Evolutionary conservation across 495 filamentous ascomycete species (phyloP), one percentile per base, ranked within the genome.

Genomic region (Ramalina intermedia): DNA sequence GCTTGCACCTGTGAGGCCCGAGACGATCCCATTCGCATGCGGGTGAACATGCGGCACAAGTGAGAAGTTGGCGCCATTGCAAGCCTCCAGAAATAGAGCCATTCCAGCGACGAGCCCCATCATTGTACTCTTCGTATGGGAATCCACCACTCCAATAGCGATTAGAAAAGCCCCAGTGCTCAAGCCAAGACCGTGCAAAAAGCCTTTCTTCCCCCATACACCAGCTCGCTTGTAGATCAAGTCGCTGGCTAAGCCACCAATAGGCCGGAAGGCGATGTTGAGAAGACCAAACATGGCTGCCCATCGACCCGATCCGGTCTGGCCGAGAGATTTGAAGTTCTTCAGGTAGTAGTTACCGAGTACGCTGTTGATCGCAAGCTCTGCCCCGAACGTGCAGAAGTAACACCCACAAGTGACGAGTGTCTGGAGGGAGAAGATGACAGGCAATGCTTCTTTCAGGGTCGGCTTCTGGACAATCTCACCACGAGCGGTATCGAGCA

Each of bases 211-310:
- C 23, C 70, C 72, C 78, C 83, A 85, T 16, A 89, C 65, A 2
- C 74, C 71, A 1, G 73, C 77, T 20, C 57, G 57, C 17, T 65
- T 68, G 69, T 89, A 94, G 2, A 89, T 58, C n/a, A 81, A 21
- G 53, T 95, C 88, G 2, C 76, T 72, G 12, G 87, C 51, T 14
- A 85, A 71, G 1, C 88, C 88, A 40, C 88, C 88, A 0, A 77
- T 56, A 0, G 88, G 88, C 1, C 88, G 75, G 47, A 75, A 84
- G 47, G 82, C 62, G 33, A 90, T 67, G 63, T 95, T 94, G 24
- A 95, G 67, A 43, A 95, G 80, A 9, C 88, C 88, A 60, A 93
- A 95, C 80, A 93, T 90, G 47, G 88, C 85, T 0, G 86, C 84
- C 80, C 82, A 93, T 55, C 76, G 73, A 2, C 84, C 78, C 6